These are phyloP conservation scores for Ascochyta viciae-villosae DNA, from an alignment of 2,329 filamentous ascomycete genomes.

Conservation along the genomic window DNA sequence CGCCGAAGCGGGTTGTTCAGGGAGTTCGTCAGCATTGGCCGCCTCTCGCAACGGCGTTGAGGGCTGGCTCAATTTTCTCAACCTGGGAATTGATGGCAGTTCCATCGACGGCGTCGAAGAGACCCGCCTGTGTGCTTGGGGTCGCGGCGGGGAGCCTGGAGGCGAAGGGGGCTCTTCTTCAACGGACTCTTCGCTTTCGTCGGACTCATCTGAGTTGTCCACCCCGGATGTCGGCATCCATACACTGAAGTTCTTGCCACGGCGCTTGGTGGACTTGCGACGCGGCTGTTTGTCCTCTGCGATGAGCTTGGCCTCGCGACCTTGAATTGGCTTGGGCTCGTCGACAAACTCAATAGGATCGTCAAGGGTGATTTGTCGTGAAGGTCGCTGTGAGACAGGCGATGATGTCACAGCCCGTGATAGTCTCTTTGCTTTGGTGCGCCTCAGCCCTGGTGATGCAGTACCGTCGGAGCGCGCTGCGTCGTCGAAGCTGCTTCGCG, in stretches of 20 bases:
- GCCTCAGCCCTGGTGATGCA: constrained; percentile 45
- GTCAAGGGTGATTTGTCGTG: constrained; percentile 46
- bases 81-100: constrained; percentile 55
- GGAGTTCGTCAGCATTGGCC: constrained; percentile 15
- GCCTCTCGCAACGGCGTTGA: constrained; percentile 40
- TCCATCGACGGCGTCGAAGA: constrained; percentile 58
- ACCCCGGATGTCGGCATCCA: constrained; percentile 56
- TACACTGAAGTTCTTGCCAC: constrained; percentile 55
- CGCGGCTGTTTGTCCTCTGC: constrained; percentile 31
- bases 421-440: constrained; percentile 50
- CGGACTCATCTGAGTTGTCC: constrained; percentile 44
- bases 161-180: constrained; percentile 27
- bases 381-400: constrained; percentile 38
- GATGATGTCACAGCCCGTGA: constrained; percentile 40
- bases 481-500: constrained; percentile 49
- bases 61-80: constrained; percentile 51
- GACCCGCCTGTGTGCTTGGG: constrained; percentile 51
- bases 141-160: constrained; percentile 40
- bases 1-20: constrained; percentile 35
- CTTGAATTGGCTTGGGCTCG: constrained; percentile 15
- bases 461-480: constrained; percentile 41
- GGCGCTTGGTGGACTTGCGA: constrained; percentile 43
- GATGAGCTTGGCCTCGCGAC: constrained; percentile 7
- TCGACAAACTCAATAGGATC: constrained; percentile 35
- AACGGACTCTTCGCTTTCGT: constrained; percentile 36